phyloP scores from a whole-genome alignment of 495 filamentous ascomycete species.

The Tuber magnatum region DNA sequence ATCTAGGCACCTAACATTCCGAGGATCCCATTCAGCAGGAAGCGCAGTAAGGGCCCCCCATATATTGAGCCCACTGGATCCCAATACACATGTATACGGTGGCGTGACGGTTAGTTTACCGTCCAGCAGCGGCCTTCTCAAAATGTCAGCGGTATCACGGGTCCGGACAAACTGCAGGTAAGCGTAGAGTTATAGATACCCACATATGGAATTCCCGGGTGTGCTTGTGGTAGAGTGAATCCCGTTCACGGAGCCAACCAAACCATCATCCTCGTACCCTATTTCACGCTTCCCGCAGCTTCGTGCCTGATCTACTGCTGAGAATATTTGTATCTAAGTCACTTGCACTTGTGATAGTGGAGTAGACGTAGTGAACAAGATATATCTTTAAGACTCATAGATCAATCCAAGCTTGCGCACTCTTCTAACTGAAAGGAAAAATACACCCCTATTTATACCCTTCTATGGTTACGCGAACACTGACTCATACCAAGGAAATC shows the following conservation, averaged over 20 bases:
- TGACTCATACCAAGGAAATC: no score
- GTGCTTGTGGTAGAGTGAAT: background rate
- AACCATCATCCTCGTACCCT: background rate
- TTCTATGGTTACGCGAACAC: no score
- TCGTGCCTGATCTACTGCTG: conserved; percentile 1
- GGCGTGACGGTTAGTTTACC: background rate
- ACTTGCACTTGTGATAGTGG: no score
- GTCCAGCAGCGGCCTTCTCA: background rate
- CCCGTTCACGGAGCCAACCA: background rate
- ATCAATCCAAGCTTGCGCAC: no score
- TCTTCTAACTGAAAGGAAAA: no score
- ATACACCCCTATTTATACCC: no score
- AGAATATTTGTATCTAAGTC: no score
- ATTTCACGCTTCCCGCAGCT: background rate
- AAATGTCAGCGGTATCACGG: background rate
- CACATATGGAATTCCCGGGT: background rate
- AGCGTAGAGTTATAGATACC: background rate
- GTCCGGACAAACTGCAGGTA: background rate
- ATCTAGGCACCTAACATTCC: background rate
- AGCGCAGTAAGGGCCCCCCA: background rate
- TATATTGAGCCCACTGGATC: background rate
- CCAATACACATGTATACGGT: no score
- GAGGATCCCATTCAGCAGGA: background rate
- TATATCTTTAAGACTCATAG: no score
- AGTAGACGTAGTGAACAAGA: no score